Evolutionary conservation across 129 eudicot species (phyloP), one percentile per base, ranked within the genome.

Genomic region (Ambrosia trifida): DNA sequence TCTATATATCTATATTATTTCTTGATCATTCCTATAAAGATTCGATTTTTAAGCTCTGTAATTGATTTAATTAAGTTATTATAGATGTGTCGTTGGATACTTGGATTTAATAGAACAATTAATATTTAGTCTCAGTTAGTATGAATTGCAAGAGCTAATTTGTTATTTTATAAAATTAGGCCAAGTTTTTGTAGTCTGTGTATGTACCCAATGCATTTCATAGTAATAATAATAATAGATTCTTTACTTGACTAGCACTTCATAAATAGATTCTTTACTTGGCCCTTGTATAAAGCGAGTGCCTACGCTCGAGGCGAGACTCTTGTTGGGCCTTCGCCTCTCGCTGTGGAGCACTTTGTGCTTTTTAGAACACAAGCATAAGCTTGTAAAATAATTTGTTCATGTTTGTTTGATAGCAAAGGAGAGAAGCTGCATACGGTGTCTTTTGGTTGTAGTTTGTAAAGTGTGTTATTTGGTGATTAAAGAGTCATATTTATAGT

Each of bases 401-500:
- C 41, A 59, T 30, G 40, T 59, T 59, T 30, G 40, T 59, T 59
- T 59, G 41, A 59, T 59, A 9, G 54, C 54, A 24, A 54, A 54
- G n/a, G n/a, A 57, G 16, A 45, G 13, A 32, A 14, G 45, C 66
- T 60, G 18, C 47, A 36, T 62, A 8, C 4, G 13, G 28, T 6
- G 47, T 62, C 33, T 40, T 40, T 64, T 64, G 69, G 69, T 38
- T 17, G 44, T 64, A 7, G 69, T 49, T 40, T 18, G 46, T 64
- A 7, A 11, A 5, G 6, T 19, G 38, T 17, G 46, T 40, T 64
- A 3, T 64, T 38, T 64, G 10, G 51, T 64, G 65, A 59, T 13
- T 30, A 12, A 59, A 13, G 43, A 59, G 65, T 64, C 5, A 10
- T 64, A 6, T 40, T 18, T 64, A 31, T 40, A 9, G 49, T 64